Base-by-base conservation (phyloP, 441 rosid genomes). In the Gossypium trilobum region DNA sequence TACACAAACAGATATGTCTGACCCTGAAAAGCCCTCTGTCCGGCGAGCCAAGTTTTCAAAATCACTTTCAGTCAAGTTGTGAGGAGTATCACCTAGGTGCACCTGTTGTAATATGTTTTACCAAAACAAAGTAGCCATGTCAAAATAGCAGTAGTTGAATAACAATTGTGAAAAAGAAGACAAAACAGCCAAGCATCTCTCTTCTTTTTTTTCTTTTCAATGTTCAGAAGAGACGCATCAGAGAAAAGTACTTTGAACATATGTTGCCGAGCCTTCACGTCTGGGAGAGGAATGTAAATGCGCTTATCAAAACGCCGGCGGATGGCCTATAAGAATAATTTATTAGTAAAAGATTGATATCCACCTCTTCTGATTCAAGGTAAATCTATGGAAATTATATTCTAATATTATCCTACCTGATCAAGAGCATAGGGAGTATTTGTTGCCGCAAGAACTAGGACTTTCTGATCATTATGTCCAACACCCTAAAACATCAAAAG, bases 231-330 rank as follows among this genome's bases (percentile, higher is more conserved):
- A 58, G 63, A 17, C 20, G 72, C 14, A 36, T 75, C 1, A 62
- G 58, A 7, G 19, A n/a, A 42, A 78, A 73, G 59, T 84, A 95
- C 99, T 84, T 95, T 95, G 87, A 95, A 95, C 89, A 95, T 95
- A 79, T 95, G 97, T 44, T 90, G 96, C 19, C 99, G 85, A 75
- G 99, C 99, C 86, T 95, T 95, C 79, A 70, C 20, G 69, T 95
- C 99, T 56, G 99, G 99, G 17, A 95, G 99, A 16, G 99, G 99
- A 83, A 95, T 95, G 75, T 95, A 89, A 70, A 95, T 95, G 39
- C 99, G 97, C 91, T 95, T 95, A 82, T 95, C 99, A 81, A 95
- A 95, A 77, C 99, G 99, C 72, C 99, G 76, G 62, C 99, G 81
- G 75, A 95, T 91, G 63, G 99, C 99, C 99, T 95, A 86, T 63